These are phyloP conservation scores for Striga asiatica DNA, from an alignment of 257 asterid genomes.

Conservation along the genomic window DNA sequence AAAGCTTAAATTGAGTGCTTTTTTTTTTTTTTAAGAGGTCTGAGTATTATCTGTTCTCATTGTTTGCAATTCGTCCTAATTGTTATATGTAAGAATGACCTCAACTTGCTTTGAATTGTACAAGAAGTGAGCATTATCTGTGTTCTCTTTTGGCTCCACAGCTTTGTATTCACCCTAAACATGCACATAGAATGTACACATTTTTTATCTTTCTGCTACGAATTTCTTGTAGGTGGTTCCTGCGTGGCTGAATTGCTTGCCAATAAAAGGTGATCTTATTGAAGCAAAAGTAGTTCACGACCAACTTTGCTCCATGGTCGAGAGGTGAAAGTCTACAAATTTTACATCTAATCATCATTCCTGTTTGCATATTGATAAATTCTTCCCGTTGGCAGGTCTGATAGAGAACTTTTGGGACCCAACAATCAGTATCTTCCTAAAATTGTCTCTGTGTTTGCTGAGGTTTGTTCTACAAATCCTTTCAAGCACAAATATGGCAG, in stretches of 20 bases:
- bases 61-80: not conserved
- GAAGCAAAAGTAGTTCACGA: slow-evolving; percentile 96
- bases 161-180: not conserved
- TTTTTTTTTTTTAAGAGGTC: not conserved
- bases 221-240: too few species aligned
- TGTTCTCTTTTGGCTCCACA: not conserved
- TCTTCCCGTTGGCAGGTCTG: slow-evolving; percentile 52
- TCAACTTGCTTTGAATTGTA: not conserved
- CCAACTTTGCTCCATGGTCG: slow-evolving; percentile 93
- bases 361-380: not conserved
- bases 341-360: not conserved
- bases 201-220: too few species aligned
- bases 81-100: not conserved
- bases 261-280: slow-evolving; percentile 75
- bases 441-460: slow-evolving; percentile 85
- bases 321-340: slow-evolving; percentile 6
- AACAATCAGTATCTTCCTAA: slow-evolving; percentile 86
- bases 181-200: not conserved
- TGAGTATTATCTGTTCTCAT: not conserved
- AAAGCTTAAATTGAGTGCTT: not conserved
- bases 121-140: not conserved
- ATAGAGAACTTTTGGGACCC: slow-evolving; percentile 73
- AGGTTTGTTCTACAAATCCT: slow-evolving; percentile 40
- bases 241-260: slow-evolving; percentile 94
- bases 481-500: not conserved